These are phyloP conservation scores for Suhomyces xylopsoci DNA, from an alignment of 805 yeast species.

Conservation along the genomic window DNA sequence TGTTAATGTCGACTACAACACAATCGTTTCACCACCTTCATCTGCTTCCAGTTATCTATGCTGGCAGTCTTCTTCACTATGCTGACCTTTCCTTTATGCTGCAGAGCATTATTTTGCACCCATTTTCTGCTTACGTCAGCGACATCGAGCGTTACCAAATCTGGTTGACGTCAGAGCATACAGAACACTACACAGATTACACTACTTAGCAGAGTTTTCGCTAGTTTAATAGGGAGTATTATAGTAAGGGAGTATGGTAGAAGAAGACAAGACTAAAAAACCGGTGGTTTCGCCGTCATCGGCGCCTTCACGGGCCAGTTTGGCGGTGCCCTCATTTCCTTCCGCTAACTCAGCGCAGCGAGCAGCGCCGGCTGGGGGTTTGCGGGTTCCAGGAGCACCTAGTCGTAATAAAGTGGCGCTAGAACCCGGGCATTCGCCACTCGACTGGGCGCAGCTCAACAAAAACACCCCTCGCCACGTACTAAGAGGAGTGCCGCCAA, in stretches of 20 bases:
- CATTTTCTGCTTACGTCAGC: not conserved
- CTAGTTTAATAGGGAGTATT: too few relatives aligned
- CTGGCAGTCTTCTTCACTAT: too few relatives aligned
- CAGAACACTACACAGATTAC: not conserved
- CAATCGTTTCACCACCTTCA: too few relatives aligned
- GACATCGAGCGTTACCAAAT: not conserved
- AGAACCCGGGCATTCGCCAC: conserved; percentile 78
- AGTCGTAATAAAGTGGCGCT: conserved; percentile 52
- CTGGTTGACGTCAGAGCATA: not conserved
- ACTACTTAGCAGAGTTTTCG: too few relatives aligned
- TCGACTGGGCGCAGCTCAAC: conserved; percentile 77
- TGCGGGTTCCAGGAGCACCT: conserved; percentile 11
- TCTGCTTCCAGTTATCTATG: too few relatives aligned
- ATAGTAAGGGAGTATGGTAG: not conserved
- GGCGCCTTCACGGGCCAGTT: not conserved
- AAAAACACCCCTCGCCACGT: conserved; percentile 41
- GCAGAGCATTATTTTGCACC: not conserved
- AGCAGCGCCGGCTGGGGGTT: conserved; percentile 12
- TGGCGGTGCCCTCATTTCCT: conserved; percentile 19
- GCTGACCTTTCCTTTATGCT: not conserved
- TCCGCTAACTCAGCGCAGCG: conserved; percentile 38
- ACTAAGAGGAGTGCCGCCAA: conserved; percentile 51
- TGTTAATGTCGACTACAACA: too few relatives aligned
- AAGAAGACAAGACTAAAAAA: not conserved
- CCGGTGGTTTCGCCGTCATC: not conserved